Percentiles rank a stretch among this genome's conserved stretches.
These are phyloP conservation scores for Xenoacremonium recifei DNA, from an alignment of 2,329 filamentous ascomycete genomes.

Conservation along the genomic window DNA sequence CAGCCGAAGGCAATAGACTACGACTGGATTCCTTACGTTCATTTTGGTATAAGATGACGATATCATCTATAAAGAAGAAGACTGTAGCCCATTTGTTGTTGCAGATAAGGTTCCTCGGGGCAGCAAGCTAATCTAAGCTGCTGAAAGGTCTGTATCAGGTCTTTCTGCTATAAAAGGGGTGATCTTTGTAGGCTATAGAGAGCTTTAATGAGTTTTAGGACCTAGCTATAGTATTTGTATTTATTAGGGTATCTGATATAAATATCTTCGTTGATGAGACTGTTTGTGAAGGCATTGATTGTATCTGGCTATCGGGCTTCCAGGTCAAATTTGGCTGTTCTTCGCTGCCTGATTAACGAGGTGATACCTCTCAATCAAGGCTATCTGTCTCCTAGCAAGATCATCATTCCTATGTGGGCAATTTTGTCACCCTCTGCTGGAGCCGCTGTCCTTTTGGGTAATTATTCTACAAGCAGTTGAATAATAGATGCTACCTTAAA, in stretches of 20 bases:
- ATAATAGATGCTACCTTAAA: slow-evolving; percentile 68
- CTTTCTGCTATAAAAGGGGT: too few species aligned
- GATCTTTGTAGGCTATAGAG: too few species aligned
- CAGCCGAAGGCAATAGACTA: neutral
- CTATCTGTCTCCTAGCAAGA: slow-evolving; percentile 42
- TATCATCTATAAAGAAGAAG: neutral
- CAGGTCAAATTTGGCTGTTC: slow-evolving; percentile 10
- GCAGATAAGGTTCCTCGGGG: too few species aligned
- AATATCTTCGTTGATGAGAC: slow-evolving; percentile 2
- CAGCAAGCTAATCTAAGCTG: too few species aligned
- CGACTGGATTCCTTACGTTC: neutral
- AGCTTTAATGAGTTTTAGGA: neutral
- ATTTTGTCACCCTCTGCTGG: slow-evolving; percentile 30
- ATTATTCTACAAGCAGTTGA: slow-evolving; percentile 29
- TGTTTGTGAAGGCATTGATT: slow-evolving; percentile 9
- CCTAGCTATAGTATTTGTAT: neutral
- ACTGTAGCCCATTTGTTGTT: neutral
- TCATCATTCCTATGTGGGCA: slow-evolving; percentile 20
- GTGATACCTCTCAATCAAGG: slow-evolving; percentile 29
- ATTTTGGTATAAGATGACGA: neutral
- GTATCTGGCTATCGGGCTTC: slow-evolving; percentile 4
- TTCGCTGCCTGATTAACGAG: slow-evolving; percentile 24
- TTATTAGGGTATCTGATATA: slow-evolving; percentile 3
- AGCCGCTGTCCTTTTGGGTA: slow-evolving; percentile 28
- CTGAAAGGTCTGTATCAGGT: too few species aligned